Percentiles rank a stretch among this genome's conserved stretches.
These are phyloP conservation scores for Gossypium lobatum DNA, from an alignment of 441 rosid species.

Conservation along the genomic window DNA sequence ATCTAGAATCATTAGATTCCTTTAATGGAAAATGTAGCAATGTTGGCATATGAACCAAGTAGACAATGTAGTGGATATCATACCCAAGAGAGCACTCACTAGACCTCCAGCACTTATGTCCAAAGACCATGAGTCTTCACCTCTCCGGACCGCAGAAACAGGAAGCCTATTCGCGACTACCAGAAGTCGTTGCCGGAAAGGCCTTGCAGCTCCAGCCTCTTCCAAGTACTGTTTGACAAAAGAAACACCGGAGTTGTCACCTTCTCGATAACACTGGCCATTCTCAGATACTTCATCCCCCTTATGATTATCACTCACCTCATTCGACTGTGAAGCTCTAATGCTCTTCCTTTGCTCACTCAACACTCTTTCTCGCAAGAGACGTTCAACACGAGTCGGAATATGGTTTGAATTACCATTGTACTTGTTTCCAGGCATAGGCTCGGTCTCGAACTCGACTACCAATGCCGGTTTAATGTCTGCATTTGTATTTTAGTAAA, in stretches of 20 bases:
- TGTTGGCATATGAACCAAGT: not conserved
- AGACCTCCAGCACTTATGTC: conserved; percentile 98
- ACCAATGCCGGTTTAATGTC: conserved; percentile 27
- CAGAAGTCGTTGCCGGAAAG: conserved; percentile 72
- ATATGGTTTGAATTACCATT: conserved; percentile 51
- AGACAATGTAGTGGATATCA: not conserved
- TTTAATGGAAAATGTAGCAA: conserved; percentile 6
- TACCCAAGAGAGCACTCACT: conserved; percentile 91
- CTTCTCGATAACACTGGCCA: conserved; percentile 44
- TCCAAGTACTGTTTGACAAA: conserved; percentile 58
- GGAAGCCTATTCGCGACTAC: conserved; percentile 98
- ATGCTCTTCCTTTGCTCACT: conserved; percentile 62
- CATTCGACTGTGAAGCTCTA: conserved; percentile 44
- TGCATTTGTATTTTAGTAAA: conserved; percentile 38
- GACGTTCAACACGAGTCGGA: conserved; percentile 68
- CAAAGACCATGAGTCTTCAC: conserved; percentile 89
- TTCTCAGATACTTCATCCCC: conserved; percentile 42
- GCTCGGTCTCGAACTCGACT: conserved; percentile 45
- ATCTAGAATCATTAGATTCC: conserved; percentile 28
- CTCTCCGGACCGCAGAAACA: conserved; percentile 90
- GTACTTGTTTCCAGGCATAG: conserved; percentile 95
- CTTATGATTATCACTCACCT: conserved; percentile 35
- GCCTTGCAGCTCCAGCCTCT: conserved; percentile 56
- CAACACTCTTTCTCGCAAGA: conserved; percentile 57
- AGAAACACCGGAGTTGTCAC: conserved; percentile 41